Conservation (phyloP, 805 yeast genomes). For the Kurtzmaniella cleridarum region DNA sequence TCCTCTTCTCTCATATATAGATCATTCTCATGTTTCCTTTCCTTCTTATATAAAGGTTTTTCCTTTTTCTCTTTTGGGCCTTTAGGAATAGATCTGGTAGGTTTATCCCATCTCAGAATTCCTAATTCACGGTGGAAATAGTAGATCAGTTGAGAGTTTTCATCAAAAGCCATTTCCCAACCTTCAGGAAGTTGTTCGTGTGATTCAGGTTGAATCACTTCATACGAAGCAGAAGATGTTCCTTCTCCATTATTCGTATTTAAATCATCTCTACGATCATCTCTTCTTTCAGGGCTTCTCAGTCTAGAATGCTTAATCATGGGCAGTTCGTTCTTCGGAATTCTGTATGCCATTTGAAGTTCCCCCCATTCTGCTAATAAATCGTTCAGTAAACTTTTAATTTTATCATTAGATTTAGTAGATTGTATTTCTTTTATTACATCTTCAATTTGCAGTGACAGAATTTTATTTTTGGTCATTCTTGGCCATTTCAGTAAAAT, state of each 20-base stretch:
- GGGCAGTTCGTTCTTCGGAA: conserved; percentile 50
- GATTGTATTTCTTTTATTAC: conserved; percentile 43
- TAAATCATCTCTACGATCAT: no score
- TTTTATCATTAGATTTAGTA: conserved; percentile 17
- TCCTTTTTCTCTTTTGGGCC: conserved; percentile 19
- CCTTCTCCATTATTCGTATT: not conserved
- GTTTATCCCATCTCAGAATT: conserved; percentile 57
- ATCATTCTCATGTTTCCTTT: conserved; percentile 3
- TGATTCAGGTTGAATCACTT: conserved; percentile 8
- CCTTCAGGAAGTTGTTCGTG: conserved; percentile 49
- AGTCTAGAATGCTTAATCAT: not conserved
- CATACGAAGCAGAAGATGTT: conserved; percentile 2
- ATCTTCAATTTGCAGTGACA: conserved; percentile 66
- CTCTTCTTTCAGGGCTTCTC: conserved; percentile 1
- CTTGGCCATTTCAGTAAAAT: conserved; percentile 51
- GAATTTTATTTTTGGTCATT: conserved; percentile 72
- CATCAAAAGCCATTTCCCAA: conserved; percentile 58
- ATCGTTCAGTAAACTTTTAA: conserved; percentile 32
- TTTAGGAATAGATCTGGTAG: conserved; percentile 32
- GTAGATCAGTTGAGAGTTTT: conserved; percentile 39
- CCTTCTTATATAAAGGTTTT: not conserved
- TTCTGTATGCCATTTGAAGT: conserved; percentile 77
- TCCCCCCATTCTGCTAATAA: conserved; percentile 65
- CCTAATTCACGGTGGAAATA: conserved; percentile 49
- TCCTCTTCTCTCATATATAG: conserved; percentile 23